These are phyloP conservation scores for Amanita subjunquillea DNA, from an alignment of 768 basidiomycete species.

Conservation along the genomic window DNA sequence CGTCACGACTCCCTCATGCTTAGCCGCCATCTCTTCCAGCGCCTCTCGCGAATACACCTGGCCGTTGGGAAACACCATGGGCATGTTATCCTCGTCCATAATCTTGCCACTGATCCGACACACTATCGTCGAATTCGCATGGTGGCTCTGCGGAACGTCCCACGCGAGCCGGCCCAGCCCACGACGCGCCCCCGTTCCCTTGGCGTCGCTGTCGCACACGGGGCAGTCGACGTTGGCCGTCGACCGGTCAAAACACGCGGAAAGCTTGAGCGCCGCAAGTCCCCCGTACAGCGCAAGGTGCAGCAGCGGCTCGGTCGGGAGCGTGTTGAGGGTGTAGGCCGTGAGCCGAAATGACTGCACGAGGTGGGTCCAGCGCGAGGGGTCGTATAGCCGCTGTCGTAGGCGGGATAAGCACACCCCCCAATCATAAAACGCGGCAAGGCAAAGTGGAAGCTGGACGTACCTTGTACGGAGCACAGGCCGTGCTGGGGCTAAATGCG, in stretches of 20 bases:
- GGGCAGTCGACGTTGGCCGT: constrained; percentile 83
- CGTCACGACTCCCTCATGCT: constrained; percentile 68
- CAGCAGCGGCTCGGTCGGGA: constrained; percentile 82
- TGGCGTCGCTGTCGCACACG: constrained; percentile 61
- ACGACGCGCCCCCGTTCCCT: constrained; percentile 18
- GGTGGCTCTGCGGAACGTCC: constrained; percentile 88
- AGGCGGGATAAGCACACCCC: too few species aligned
- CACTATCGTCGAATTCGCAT: constrained; percentile 92
- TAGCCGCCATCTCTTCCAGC: constrained; percentile 78
- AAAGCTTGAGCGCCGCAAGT: constrained; percentile 81
- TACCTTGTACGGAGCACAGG: constrained; percentile 75
- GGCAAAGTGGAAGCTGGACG: constrained; percentile 7
- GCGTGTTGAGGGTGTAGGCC: constrained; percentile 77
- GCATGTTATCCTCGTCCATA: constrained; percentile 91
- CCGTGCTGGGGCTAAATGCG: constrained; percentile 61
- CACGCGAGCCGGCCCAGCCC: constrained; percentile 67
- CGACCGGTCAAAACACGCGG: constrained; percentile 60
- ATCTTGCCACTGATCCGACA: constrained; percentile 87
- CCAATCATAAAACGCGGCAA: background rate
- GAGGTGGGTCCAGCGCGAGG: constrained; percentile 65
- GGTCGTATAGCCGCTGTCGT: constrained; percentile 71
- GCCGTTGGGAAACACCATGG: constrained; percentile 86
- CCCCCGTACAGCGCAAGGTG: constrained; percentile 88
- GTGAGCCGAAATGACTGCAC: constrained; percentile 74
- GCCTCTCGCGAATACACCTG: constrained; percentile 93